These are phyloP conservation scores for Datura wrightii DNA, from an alignment of 257 asterid genomes.

Conservation along the genomic window DNA sequence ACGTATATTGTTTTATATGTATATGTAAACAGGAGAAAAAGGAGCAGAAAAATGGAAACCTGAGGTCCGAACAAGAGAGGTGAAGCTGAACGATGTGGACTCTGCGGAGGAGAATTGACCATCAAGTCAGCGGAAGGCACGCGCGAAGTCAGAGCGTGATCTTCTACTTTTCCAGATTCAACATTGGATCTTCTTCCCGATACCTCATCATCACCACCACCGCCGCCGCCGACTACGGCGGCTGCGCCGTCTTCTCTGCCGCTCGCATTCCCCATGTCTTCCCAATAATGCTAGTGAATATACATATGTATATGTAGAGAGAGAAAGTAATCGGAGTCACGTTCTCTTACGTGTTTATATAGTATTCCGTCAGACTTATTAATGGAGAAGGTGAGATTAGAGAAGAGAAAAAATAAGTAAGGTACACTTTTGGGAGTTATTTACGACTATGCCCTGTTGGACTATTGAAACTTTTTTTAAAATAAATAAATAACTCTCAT, in stretches of 20 bases:
- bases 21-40: not conserved
- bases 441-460: not conserved
- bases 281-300: not conserved
- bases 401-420: not conserved
- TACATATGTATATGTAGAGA: constrained; percentile 1
- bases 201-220: constrained; percentile 40
- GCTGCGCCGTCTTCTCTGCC: constrained; percentile 54
- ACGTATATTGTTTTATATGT: not conserved
- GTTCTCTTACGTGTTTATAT: not conserved
- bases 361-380: not conserved
- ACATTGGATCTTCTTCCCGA: constrained; percentile 40
- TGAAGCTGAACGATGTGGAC: constrained; percentile 58
- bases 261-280: constrained; percentile 74
- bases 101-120: constrained; percentile 70
- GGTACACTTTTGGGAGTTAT: not conserved
- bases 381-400: constrained; percentile 14
- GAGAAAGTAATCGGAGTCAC: constrained; percentile 31
- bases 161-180: constrained; percentile 27
- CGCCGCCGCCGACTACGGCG: constrained; percentile 27
- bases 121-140: constrained; percentile 69
- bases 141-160: constrained; percentile 48
- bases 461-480: too few relatives aligned
- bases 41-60: constrained; percentile 42
- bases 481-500: too few relatives aligned
- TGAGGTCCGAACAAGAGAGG: constrained; percentile 71